Conservation (phyloP, 345 rosid species). For the Hypericum androsaemum region DNA sequence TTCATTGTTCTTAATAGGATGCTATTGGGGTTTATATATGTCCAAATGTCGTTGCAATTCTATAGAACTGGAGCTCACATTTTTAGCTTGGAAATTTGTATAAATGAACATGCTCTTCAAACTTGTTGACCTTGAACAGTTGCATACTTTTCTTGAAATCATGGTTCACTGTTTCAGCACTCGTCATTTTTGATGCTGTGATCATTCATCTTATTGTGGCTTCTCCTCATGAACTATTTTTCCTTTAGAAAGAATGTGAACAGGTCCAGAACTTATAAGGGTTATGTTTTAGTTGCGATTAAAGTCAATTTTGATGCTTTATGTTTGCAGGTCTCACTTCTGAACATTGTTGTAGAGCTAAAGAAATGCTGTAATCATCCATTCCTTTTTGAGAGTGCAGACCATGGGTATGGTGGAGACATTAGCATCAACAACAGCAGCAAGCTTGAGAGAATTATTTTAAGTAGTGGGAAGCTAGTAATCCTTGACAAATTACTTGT, state of each 20-base stretch:
- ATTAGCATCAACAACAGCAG: slow-evolving; percentile 44
- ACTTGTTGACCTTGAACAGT: too few relatives aligned
- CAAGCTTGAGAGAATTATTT: slow-evolving; percentile 84
- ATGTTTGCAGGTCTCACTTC: slow-evolving; percentile 70
- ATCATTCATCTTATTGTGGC: too few relatives aligned
- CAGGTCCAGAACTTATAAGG: not conserved
- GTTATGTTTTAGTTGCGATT: not conserved
- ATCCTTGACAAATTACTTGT: slow-evolving; percentile 94
- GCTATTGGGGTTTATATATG: not conserved
- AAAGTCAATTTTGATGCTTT: not conserved
- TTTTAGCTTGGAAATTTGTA: too few relatives aligned
- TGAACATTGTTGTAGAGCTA: slow-evolving; percentile 97
- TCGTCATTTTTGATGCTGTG: too few relatives aligned
- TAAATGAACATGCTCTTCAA: too few relatives aligned
- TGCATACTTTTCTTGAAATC: too few relatives aligned
- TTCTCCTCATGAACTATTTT: too few relatives aligned
- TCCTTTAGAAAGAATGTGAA: too few relatives aligned
- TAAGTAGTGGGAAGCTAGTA: slow-evolving; percentile 97
- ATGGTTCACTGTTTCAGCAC: too few relatives aligned
- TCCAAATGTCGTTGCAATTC: too few relatives aligned
- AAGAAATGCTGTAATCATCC: slow-evolving; percentile 99
- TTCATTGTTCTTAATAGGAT: not conserved
- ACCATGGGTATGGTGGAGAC: slow-evolving; percentile 98
- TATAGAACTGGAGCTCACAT: too few relatives aligned
- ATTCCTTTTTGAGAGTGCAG: slow-evolving; percentile 98